phyloP scores from a whole-genome alignment of 2,329 filamentous ascomycete genomes.

The Diaporthe helianthi region DNA sequence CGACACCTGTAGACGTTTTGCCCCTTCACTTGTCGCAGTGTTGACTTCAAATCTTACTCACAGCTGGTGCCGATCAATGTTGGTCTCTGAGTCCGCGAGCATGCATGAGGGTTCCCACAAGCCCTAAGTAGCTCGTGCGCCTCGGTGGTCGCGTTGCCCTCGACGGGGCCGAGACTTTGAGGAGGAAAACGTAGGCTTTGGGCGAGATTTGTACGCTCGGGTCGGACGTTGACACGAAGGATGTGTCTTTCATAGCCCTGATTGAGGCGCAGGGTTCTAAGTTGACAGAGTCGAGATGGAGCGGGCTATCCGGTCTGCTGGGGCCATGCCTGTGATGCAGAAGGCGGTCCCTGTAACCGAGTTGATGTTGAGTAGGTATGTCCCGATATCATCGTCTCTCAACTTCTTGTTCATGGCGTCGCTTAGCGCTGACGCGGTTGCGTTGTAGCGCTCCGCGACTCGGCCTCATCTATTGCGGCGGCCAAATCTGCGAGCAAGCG shows the following conservation, averaged over 20 bases:
- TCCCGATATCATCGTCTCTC: slow-evolving; percentile 37
- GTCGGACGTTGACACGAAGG: slow-evolving; percentile 7
- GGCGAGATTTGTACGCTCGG: slow-evolving; percentile 48
- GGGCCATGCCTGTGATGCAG: slow-evolving; percentile 37
- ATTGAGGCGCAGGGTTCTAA: slow-evolving; percentile 32
- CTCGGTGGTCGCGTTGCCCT: slow-evolving; percentile 42
- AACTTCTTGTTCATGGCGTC: slow-evolving; percentile 34
- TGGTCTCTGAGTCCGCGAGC: slow-evolving; percentile 45
- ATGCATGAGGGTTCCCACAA: slow-evolving; percentile 53
- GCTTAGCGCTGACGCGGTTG: slow-evolving; percentile 34
- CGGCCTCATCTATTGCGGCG: slow-evolving; percentile 39
- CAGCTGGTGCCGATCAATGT: slow-evolving; percentile 51
- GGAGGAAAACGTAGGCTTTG: slow-evolving; percentile 54
- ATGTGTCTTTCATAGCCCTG: slow-evolving; percentile 38
- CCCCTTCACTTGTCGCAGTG: slow-evolving; percentile 34
- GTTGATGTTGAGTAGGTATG: slow-evolving; percentile 32
- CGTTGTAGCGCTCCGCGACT: slow-evolving; percentile 34
- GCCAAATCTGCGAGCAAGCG: slow-evolving; percentile 34
- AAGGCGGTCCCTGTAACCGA: slow-evolving; percentile 36
- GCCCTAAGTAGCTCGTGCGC: slow-evolving; percentile 45
- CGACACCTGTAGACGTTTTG: not conserved
- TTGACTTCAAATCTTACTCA: slow-evolving; percentile 55
- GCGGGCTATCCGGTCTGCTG: slow-evolving; percentile 17
- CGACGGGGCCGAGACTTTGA: slow-evolving; percentile 42
- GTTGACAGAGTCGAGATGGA: slow-evolving; percentile 32